These are phyloP conservation scores for Polygonum aviculare DNA, from an alignment of 148 eudicot genomes.

Conservation along the genomic window DNA sequence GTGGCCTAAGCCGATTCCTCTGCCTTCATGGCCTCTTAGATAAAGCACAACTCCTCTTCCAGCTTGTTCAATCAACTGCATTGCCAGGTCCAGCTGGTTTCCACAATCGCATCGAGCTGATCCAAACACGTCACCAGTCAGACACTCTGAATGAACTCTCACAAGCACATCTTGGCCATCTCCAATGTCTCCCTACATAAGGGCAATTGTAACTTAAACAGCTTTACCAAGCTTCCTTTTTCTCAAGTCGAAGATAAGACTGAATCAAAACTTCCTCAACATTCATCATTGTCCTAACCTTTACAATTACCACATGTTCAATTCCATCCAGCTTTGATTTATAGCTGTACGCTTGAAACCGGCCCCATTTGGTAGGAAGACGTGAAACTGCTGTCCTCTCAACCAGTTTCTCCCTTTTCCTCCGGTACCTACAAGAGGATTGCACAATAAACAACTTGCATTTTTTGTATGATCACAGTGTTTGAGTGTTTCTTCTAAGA, in stretches of 20 bases:
- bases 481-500: not conserved
- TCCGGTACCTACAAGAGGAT: constrained; percentile 47
- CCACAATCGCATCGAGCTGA: constrained; percentile 94
- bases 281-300: constrained; percentile 32
- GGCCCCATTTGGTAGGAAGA: constrained; percentile 76
- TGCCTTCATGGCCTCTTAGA: constrained; percentile 88
- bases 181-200: constrained; percentile 58
- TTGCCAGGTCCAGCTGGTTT: constrained; percentile 63
- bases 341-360: constrained; percentile 62
- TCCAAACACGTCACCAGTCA: constrained; percentile 94
- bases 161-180: constrained; percentile 79
- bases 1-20: constrained; percentile 94
- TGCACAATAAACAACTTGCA: not conserved
- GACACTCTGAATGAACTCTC: constrained; percentile 91
- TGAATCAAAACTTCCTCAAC: not conserved
- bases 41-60: constrained; percentile 79
- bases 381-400: constrained; percentile 59
- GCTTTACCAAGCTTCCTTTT: not conserved
- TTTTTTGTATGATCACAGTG: not conserved
- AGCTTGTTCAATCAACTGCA: constrained; percentile 66
- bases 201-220: not conserved
- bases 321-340: constrained; percentile 70
- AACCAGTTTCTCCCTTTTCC: constrained; percentile 82
- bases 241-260: not conserved
- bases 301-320: constrained; percentile 71